phyloP scores from a whole-genome alignment of 805 yeast genomes.

The Candida nitratophila region DNA sequence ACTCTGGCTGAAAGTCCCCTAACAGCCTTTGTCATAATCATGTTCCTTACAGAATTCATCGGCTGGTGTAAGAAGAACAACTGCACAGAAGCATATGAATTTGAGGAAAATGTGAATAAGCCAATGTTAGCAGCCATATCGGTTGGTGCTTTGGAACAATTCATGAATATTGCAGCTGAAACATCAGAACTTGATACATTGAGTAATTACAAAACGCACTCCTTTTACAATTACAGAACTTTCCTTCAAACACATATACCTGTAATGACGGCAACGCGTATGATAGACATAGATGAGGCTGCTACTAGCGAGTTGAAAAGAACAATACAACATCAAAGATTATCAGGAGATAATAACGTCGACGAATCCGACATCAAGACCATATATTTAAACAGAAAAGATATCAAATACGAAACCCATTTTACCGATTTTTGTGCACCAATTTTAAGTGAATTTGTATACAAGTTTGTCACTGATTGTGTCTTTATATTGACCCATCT shows the following conservation, averaged over 20 bases:
- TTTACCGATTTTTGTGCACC: slow-evolving; percentile 31
- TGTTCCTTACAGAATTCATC: slow-evolving; percentile 52
- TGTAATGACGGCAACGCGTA: slow-evolving; percentile 41
- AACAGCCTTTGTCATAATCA: slow-evolving; percentile 39
- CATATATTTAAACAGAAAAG: slow-evolving; percentile 17
- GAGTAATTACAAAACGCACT: slow-evolving; percentile 21
- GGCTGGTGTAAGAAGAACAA: slow-evolving; percentile 55
- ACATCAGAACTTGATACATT: slow-evolving; percentile 26
- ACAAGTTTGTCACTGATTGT: slow-evolving; percentile 50
- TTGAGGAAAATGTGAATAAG: slow-evolving; percentile 43
- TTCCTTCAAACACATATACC: slow-evolving; percentile 65
- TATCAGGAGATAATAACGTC: slow-evolving; percentile 19
- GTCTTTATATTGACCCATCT: slow-evolving; percentile 61
- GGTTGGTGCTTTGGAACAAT: slow-evolving; percentile 64
- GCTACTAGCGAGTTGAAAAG: slow-evolving; percentile 30
- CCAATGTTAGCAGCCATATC: slow-evolving; percentile 55
- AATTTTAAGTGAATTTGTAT: slow-evolving; percentile 43
- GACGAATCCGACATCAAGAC: slow-evolving; percentile 22
- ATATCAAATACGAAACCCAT: slow-evolving; percentile 17
- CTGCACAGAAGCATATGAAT: slow-evolving; percentile 42
- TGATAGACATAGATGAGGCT: slow-evolving; percentile 41
- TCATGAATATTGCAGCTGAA: slow-evolving; percentile 56
- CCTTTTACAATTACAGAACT: slow-evolving; percentile 59
- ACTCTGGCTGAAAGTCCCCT: slow-evolving; percentile 39
- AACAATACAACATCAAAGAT: slow-evolving; percentile 17